Evolutionary conservation across 2,329 filamentous ascomycete species (phyloP).

Genomic region (Aspergillus candidus): DNA sequence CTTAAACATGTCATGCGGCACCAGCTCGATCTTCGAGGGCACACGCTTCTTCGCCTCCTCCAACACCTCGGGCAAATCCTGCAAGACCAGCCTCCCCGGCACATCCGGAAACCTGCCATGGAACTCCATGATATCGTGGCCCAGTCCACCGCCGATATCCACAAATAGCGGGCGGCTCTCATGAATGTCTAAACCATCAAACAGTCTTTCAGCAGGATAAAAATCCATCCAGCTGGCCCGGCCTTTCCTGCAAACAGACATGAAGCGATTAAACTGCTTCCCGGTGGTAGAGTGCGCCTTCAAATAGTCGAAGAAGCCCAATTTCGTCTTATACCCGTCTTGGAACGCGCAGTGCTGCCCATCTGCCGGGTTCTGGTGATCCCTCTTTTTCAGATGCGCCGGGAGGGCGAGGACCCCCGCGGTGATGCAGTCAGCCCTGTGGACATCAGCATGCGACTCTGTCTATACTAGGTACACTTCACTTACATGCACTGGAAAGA

Average conservation of each 20-base stretch:
- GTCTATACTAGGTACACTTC: background rate
- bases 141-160: constrained; percentile 35
- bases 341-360: constrained; percentile 19
- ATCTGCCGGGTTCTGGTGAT: constrained; percentile 19
- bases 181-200: constrained; percentile 6
- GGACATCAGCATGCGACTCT: background rate
- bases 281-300: constrained; percentile 12
- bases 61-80: constrained; percentile 42
- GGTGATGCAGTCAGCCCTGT: constrained; percentile 17
- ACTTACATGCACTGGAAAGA: constrained; percentile 24
- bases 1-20: too few relatives aligned
- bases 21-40: background rate
- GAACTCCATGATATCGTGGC: constrained; percentile 20
- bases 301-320: constrained; percentile 21
- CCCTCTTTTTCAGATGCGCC: constrained; percentile 17
- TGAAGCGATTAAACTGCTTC: constrained; percentile 18
- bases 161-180: constrained; percentile 27
- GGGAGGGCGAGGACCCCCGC: constrained; percentile 15
- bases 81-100: constrained; percentile 41
- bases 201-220: constrained; percentile 17
- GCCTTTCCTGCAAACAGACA: constrained; percentile 15
- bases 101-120: constrained; percentile 29
- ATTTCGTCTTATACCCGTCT: constrained; percentile 17
- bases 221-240: constrained; percentile 25
- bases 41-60: constrained; percentile 15